These are phyloP conservation scores for Pharnaceum exiguum DNA, from an alignment of 148 eudicot species.

Conservation along the genomic window DNA sequence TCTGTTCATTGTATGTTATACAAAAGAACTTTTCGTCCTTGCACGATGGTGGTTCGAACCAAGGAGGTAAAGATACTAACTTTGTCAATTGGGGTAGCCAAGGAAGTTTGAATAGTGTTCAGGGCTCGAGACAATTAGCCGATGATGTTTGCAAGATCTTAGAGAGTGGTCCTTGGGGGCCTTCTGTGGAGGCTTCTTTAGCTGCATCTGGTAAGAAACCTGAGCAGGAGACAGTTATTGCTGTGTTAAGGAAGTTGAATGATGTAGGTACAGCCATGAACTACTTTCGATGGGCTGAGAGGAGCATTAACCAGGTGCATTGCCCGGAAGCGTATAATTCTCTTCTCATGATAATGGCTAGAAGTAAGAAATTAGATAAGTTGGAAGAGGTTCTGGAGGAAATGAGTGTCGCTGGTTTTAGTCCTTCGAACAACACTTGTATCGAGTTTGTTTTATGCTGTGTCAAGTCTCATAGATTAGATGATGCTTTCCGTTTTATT, in stretches of 20 bases:
- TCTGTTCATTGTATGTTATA: constrained; percentile 10
- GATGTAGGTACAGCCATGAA: constrained; percentile 57
- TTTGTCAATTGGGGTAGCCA: constrained; percentile 19
- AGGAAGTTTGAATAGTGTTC: constrained; percentile 25
- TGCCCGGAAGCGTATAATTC: constrained; percentile 76
- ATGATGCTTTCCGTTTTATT: constrained; percentile 56
- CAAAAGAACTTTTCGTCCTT: constrained; percentile 30
- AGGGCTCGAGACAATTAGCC: constrained; percentile 30
- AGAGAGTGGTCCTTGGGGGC: constrained; percentile 75
- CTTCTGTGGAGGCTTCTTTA: constrained; percentile 55
- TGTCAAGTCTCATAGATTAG: constrained; percentile 46
- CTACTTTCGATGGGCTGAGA: constrained; percentile 85
- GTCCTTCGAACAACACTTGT: constrained; percentile 55
- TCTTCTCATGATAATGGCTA: constrained; percentile 77
- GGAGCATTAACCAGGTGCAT: constrained; percentile 44
- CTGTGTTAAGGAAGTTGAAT: constrained; percentile 63
- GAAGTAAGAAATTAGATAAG: constrained; percentile 40
- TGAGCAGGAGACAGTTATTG: constrained; percentile 45
- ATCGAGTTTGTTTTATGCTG: constrained; percentile 63
- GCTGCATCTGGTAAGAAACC: constrained; percentile 35
- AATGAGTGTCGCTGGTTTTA: constrained; percentile 88
- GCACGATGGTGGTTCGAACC: constrained; percentile 29
- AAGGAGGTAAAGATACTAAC: constrained; percentile 8
- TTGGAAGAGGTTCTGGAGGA: constrained; percentile 79
- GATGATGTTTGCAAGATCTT: constrained; percentile 61